Conservation (phyloP, 2,329 filamentous ascomycete species). For the Claviceps sp. region DNA sequence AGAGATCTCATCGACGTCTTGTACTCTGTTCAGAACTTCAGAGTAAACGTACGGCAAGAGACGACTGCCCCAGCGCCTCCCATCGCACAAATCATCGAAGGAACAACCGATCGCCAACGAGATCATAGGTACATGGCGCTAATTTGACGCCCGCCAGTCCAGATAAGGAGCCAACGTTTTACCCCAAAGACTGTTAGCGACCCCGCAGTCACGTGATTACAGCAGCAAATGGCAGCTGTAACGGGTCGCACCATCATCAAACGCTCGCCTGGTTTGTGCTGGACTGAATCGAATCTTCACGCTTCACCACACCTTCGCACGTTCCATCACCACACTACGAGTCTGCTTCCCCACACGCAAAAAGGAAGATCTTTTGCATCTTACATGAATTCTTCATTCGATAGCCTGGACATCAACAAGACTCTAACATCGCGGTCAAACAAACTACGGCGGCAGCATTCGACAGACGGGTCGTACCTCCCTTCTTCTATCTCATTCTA, state of each 20-base stretch:
- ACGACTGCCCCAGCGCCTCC: too few species aligned
- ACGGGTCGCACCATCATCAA: conserved; percentile 18
- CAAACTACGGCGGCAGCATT: background rate
- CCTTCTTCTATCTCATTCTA: background rate
- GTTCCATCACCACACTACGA: conserved; percentile 3
- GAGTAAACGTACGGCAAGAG: too few species aligned
- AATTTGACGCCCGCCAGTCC: too few species aligned
- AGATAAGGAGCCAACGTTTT: background rate
- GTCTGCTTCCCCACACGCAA: conserved; percentile 7
- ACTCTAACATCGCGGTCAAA: background rate
- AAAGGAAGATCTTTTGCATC: conserved; percentile 7
- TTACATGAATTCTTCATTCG: conserved; percentile 4
- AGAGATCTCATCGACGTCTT: too few species aligned
- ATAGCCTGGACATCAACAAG: background rate
- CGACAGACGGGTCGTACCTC: background rate
- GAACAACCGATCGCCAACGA: too few species aligned
- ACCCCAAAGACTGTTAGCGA: conserved; percentile 5
- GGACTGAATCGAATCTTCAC: conserved; percentile 1
- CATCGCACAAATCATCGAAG: too few species aligned
- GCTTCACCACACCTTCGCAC: conserved; percentile 3
- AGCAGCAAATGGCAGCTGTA: conserved; percentile 11
- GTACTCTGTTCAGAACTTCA: too few species aligned
- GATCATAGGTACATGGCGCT: too few species aligned
- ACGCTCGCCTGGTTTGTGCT: conserved; percentile 2
- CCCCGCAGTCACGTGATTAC: conserved; percentile 23